These are phyloP conservation scores for Candida ascalaphidarum DNA, from an alignment of 805 yeast species.

Conservation along the genomic window DNA sequence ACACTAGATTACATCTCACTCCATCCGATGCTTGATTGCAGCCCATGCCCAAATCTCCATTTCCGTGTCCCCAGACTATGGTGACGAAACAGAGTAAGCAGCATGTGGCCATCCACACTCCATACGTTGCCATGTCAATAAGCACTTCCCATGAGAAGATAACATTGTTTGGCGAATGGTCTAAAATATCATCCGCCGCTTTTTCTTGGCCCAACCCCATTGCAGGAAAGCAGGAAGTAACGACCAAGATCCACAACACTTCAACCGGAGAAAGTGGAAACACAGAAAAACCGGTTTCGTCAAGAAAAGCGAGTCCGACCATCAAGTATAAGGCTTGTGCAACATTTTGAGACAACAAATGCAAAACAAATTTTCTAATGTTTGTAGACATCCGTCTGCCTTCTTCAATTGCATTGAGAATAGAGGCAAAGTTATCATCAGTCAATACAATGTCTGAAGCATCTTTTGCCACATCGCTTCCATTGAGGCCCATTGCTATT, in stretches of 20 bases:
- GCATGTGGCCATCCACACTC: slow-evolving; percentile 62
- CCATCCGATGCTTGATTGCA: slow-evolving; percentile 47
- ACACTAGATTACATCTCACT: slow-evolving; percentile 51
- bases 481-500: slow-evolving; percentile 73
- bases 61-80: slow-evolving; percentile 58
- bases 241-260: slow-evolving; percentile 71
- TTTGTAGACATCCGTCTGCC: slow-evolving; percentile 75
- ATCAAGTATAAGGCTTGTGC: slow-evolving; percentile 61
- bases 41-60: slow-evolving; percentile 53
- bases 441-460: slow-evolving; percentile 70
- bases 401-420: slow-evolving; percentile 70
- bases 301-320: slow-evolving; percentile 28
- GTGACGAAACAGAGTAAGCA: slow-evolving; percentile 62
- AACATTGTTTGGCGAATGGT: slow-evolving; percentile 53
- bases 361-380: slow-evolving; percentile 71
- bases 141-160: slow-evolving; percentile 63
- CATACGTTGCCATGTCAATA: slow-evolving; percentile 63
- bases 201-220: slow-evolving; percentile 70
- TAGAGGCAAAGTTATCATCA: slow-evolving; percentile 69
- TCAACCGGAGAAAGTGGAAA: slow-evolving; percentile 53
- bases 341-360: slow-evolving; percentile 63
- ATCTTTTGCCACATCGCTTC: slow-evolving; percentile 81
- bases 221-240: slow-evolving; percentile 76
- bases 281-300: slow-evolving; percentile 23
- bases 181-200: slow-evolving; percentile 57